These are phyloP conservation scores for Chrysochromulina parva DNA, from an alignment of 78 protist genomes.

Conservation along the genomic window DNA sequence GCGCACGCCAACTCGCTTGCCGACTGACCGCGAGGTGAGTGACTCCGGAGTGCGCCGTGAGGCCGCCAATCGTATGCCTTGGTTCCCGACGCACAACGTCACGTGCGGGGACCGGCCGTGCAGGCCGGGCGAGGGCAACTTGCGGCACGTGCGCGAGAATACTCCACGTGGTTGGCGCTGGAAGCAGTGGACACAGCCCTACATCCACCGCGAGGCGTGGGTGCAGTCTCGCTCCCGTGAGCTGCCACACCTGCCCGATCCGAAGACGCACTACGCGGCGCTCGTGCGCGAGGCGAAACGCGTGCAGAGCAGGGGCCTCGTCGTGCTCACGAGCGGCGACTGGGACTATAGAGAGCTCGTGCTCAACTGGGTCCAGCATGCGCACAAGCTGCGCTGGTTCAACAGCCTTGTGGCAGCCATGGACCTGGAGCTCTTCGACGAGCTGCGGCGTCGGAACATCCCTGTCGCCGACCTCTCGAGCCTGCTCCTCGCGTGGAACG, in stretches of 20 bases:
- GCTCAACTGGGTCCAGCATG: not conserved
- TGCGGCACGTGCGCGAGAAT: no score
- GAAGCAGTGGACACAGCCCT: not conserved
- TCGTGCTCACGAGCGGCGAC: not conserved
- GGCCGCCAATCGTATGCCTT: no score
- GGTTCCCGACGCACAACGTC: no score
- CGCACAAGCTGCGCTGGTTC: not conserved
- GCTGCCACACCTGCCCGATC: no score
- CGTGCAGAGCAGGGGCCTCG: not conserved
- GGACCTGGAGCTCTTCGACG: not conserved
- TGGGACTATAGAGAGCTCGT: not conserved
- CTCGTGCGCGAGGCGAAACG: no score
- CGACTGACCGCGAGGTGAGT: no score
- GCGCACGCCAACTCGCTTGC: no score
- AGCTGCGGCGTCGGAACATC: not conserved
- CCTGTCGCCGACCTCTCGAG: not conserved
- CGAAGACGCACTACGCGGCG: no score
- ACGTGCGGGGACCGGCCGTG: not conserved
- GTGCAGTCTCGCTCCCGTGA: no score
- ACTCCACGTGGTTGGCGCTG: not conserved
- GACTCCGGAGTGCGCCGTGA: no score
- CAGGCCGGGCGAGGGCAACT: constrained; percentile 12
- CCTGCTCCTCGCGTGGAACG: not conserved
- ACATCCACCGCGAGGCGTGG: not conserved
- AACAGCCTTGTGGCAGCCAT: not conserved